Base-by-base conservation (phyloP, 768 basidiomycete species). In the Grammothele lineata region DNA sequence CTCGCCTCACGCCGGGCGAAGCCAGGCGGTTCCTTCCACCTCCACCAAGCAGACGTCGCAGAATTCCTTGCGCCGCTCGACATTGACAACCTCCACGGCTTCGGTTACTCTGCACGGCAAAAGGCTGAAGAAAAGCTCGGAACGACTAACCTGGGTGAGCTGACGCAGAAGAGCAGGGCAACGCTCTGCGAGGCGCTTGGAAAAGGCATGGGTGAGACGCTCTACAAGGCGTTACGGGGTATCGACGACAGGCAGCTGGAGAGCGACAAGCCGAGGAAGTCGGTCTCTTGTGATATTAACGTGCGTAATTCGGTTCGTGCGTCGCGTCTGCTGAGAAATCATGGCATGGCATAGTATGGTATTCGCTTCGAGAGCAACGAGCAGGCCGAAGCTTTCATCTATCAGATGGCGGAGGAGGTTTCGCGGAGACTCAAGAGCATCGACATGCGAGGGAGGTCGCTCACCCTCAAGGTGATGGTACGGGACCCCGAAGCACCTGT, bases 241-340 rank as follows among this genome's bases (percentile, higher is more conserved):
- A 71, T 92, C 22, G 96, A 98, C 57, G 77, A 87, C 26, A 77
- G 80, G 44, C 77, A 77, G 48, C 67, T 98, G 36, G 87, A 92
- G 62, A 83, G 81, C 26, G 86, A 91, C 61, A 91, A 92, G 60
- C 80, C 84, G 40, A 73, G 95, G 57, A 93, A 92, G 64, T 90
- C 86, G 5, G 92, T 99, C 17, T 92, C 88, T 10, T 93, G 90
- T 48, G 95, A 97, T 62, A 88, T 97, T 58, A 99, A 92, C 58
- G 93, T 94, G 56, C 61, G 91, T 75, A 6, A 7, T 6, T 41
- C 15, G 24, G 17, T 9, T 54, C 34, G 32, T 14, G 12, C 8
- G 43, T 11, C 24, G 10, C 46, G 14, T 27, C n/a, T 40, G 26
- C 34, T 38, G n/a, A 32, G n/a, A n/a, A n/a, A n/a, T n/a, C n/a